Evolutionary conservation across 495 filamentous ascomycete genomes (phyloP), one percentile per base, ranked within the genome.

Genomic region (Lichenothelia convexa): DNA sequence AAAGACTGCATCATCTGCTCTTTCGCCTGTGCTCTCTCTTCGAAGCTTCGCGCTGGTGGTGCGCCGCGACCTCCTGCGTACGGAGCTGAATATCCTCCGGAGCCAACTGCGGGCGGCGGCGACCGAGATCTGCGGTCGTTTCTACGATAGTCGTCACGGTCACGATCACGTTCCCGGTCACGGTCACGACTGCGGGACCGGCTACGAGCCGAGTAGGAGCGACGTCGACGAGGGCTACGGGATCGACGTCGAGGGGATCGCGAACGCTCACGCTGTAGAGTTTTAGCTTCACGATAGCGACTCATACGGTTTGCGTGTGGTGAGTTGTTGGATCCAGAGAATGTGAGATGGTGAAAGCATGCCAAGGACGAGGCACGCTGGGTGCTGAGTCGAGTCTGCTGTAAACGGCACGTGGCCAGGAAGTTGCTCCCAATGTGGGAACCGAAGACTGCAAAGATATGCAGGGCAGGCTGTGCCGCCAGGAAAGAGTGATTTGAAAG

Each of bases 1-100:
- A 94, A 73, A 49, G 71, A 79, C 60, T 78, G 78, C 82, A 94
- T 87, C 81, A 91, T 93, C 52, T 82, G 76, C 56, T 93, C 86
- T 63, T 91, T 85, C 42, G 80, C 77, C 43, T 70, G 74, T 34
- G 71, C 66, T 47, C 84, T 78, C 48, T 94, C 89, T 57, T 93
- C 87, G 58, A 71, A 80, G 19, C 68, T 67, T 59, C 85, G 70
- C 43, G 71, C 63, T 32, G 75, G 72, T 39, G 73, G 67, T 49
- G 71, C 72, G 54, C 62, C 67, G 46, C 67, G 61, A 61, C 64
- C 66, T 49, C 63, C 60, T 59, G 68, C 70, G 47, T 62, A 65
- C 44, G 70, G 73, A 37, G 60, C 60, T 43, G 68, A 63, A 54
- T 71, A 69, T 51, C 72, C 74, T 65, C 79, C 78, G 53, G 71